Conservation (phyloP, 176 grass and related monocot genomes). For the Bonia amplexicaulis region DNA sequence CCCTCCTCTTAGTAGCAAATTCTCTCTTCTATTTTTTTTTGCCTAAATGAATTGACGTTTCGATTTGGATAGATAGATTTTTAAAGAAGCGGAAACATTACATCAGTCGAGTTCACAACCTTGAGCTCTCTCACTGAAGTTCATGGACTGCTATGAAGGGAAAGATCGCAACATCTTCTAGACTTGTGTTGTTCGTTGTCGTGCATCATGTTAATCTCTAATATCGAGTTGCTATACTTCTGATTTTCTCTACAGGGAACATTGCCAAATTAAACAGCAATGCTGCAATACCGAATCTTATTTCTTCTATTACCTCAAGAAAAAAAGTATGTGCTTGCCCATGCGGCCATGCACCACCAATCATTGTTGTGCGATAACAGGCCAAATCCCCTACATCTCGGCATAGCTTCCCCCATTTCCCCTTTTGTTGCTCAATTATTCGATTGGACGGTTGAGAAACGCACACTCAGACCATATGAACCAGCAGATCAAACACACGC, state of each 20-base stretch:
- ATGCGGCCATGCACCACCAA: neutral
- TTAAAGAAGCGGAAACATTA: too few relatives aligned
- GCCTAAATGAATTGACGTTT: too few relatives aligned
- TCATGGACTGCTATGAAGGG: neutral
- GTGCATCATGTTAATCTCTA: neutral
- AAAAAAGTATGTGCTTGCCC: neutral
- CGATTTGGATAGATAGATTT: too few relatives aligned
- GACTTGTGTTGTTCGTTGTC: neutral
- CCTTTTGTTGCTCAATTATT: neutral
- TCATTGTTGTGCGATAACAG: neutral
- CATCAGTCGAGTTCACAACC: too few relatives aligned
- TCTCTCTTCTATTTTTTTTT: too few relatives aligned
- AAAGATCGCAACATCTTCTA: neutral
- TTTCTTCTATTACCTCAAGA: neutral
- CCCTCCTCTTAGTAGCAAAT: too few relatives aligned
- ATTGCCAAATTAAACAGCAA: neutral
- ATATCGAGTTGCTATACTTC: neutral
- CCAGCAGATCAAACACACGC: neutral
- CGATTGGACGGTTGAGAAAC: neutral
- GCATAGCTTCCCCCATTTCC: neutral
- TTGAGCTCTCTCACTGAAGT: neutral
- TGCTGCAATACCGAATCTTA: neutral
- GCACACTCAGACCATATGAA: neutral
- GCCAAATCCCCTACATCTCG: neutral
- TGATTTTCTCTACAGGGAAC: neutral